phyloP scores from a whole-genome alignment of 2,329 filamentous ascomycete genomes.

The Fusarium ramigenum region DNA sequence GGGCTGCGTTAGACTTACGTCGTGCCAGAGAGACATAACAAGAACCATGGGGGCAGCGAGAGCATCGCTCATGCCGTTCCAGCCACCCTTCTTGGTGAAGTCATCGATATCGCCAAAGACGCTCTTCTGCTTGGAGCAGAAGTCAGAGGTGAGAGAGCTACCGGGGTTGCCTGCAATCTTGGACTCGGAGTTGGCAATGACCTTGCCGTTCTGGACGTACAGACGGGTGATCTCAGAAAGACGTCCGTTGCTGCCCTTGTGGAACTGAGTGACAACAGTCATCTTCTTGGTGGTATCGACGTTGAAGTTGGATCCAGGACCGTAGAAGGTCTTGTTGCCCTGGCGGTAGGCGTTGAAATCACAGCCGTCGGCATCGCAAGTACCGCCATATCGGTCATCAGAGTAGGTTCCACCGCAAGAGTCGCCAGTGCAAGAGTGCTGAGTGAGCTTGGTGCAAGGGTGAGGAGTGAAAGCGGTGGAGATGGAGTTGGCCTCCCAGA shows the following conservation, averaged over 20 bases:
- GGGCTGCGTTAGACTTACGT: constrained; percentile 50
- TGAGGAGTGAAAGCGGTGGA: constrained; percentile 73
- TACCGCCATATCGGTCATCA: constrained; percentile 64
- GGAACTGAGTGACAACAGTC: constrained; percentile 75
- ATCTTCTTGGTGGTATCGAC: constrained; percentile 68
- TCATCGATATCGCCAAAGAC: constrained; percentile 63
- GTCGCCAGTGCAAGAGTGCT: constrained; percentile 61
- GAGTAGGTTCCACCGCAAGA: constrained; percentile 64
- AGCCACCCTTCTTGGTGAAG: constrained; percentile 66
- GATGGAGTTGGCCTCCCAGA: constrained; percentile 73
- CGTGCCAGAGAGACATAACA: constrained; percentile 67
- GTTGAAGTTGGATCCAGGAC: constrained; percentile 59
- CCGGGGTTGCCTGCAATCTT: constrained; percentile 51
- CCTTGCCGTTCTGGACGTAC: constrained; percentile 70
- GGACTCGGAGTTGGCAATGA: constrained; percentile 63
- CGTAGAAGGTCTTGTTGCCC: constrained; percentile 72
- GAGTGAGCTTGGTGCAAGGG: constrained; percentile 63
- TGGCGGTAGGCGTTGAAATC: constrained; percentile 76
- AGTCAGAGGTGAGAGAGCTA: constrained; percentile 64
- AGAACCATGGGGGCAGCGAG: constrained; percentile 57
- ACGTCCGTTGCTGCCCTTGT: constrained; percentile 56
- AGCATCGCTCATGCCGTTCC: constrained; percentile 63
- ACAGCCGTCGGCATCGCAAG: constrained; percentile 75
- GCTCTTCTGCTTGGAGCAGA: constrained; percentile 67
- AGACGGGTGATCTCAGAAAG: constrained; percentile 70